These are phyloP conservation scores for Cyclotella distinguenda DNA, from an alignment of 108 stramenopile genomes.

Conservation along the genomic window DNA sequence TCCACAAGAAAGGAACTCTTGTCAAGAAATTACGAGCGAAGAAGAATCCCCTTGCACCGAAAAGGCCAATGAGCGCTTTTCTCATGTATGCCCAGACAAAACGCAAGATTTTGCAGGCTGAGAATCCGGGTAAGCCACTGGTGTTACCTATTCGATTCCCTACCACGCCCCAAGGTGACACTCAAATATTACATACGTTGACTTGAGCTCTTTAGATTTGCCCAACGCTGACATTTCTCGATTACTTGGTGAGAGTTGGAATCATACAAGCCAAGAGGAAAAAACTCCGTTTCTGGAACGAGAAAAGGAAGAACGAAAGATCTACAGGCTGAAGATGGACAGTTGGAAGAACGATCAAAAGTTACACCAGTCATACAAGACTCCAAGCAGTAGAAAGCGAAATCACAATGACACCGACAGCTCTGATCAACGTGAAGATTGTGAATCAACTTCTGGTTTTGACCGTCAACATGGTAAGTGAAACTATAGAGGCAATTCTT, in stretches of 20 bases:
- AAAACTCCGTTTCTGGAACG: constrained; percentile 37
- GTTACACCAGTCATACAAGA: constrained; percentile 14
- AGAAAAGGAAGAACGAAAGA: constrained; percentile 27
- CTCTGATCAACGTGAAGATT: constrained; percentile 29
- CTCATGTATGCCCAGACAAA: constrained; percentile 35
- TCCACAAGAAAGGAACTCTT: constrained; percentile 4
- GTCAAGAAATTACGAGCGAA: constrained; percentile 33
- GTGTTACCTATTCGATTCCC: no score
- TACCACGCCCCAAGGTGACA: no score
- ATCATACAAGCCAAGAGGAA: constrained; percentile 1
- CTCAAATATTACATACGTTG: no score
- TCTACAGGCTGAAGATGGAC: constrained; percentile 43
- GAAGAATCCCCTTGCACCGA: constrained; percentile 42
- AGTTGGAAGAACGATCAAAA: constrained; percentile 36
- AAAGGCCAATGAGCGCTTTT: constrained; percentile 44
- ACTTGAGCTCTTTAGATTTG: no score
- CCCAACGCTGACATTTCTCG: constrained; percentile 44
- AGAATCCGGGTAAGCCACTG: no score
- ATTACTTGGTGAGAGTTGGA: constrained; percentile 30
- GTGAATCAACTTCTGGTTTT: constrained; percentile 13
- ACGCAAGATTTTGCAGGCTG: constrained; percentile 16
- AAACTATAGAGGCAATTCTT: not conserved
- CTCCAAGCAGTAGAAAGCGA: constrained; percentile 2
- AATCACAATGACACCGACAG: not conserved
- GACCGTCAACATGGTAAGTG: constrained; percentile 5